Base-by-base conservation (phyloP, 805 yeast species). In the Saccharomycopsis fodiens region DNA sequence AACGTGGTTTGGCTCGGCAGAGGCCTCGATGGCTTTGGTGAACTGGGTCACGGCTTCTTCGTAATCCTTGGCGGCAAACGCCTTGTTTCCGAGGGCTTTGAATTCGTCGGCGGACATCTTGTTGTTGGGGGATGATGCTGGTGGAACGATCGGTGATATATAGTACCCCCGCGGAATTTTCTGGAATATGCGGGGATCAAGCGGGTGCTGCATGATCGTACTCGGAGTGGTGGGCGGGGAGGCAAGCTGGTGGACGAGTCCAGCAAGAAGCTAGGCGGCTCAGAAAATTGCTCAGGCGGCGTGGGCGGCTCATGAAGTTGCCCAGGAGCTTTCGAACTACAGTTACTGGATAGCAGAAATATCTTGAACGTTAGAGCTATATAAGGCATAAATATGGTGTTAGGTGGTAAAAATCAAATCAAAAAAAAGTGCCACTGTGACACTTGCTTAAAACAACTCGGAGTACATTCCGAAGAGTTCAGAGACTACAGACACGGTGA, bases 41-140 rank as follows among this genome's bases (percentile, higher is more conserved):
- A 93, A 93, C 44, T 69, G 65, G 30, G 83, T 95, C 47, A 83
- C 77, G 35, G 98, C 97, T 54, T 78, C 73, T 19, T 69, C 68
- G 62, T 77, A 93, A 45, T 91, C 86, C 65, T 93, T 91, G 44
- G 88, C 85, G 20, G 87, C 78, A 61, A 93, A 93, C 37, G 87
- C 93, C 53, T 87, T 83, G 69, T 93, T 93, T 57, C 98, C 98
- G 65, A 86, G 82, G 22, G 94, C 85, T 68, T 93, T 93, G 59
- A 62, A 82, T 42, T 50, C 51, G 16, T 50, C 53, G 22, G 53
- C 48, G 21, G 51, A 35, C 51, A 42, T 42, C 1, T 34, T 32
- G 15, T 36, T 29, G 36, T 5, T 32, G 8, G 17, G 17, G 8
- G 36, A 6, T 32, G 36, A 7, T 32, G 5, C 19, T 32, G 20